Evolutionary conservation across 768 basidiomycete species (phyloP), one percentile per base, ranked within the genome.

Genomic region (Hypsizygus marmoreus): DNA sequence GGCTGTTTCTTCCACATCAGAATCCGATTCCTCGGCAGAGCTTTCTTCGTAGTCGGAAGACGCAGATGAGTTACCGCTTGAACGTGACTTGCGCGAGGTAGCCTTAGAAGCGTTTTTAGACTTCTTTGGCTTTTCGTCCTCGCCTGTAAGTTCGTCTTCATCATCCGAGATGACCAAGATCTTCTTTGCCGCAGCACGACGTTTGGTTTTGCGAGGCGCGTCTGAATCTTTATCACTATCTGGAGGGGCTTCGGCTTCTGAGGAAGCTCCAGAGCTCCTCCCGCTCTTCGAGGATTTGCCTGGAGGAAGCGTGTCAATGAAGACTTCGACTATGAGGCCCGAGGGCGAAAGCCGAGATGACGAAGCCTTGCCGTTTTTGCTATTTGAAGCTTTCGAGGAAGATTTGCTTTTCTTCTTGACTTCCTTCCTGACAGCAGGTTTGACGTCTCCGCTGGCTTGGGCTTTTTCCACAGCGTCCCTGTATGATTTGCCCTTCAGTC

Each of bases 401-500:
- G 43, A 20, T 61, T 64, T 33, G 26, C 48, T 28, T 51, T 47
- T 34, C 34, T 55, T 38, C 40, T 58, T 40, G 26, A 37, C 16
- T 4, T 45, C 25, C 23, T 52, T 48, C 22, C 3, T 49, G 24
- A 37, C 28, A 43, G 46, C 34, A 23, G 50, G 22, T 25, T 46
- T 39, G n/a, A 14, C 30, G 4, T 37, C 46, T 9, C 54, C 43
- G 32, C 50, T 59, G 1, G 58, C 58, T 50, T 71, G 60, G 25
- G 63, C 61, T 52, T 72, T 74, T 24, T 72, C 75, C 1, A 66
- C 76, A 20, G 81, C 82, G 4, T 84, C 77, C 24, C 84, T 80
- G 61, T 91, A 91, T 2, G 76, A 70, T 59, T 82, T 85, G 29
- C 91, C 91, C 60, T 82, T 87, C 37, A 91, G 70, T 30, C 91